These are phyloP conservation scores for Gossypioides kirkii DNA, from an alignment of 345 rosid species.

Conservation along the genomic window DNA sequence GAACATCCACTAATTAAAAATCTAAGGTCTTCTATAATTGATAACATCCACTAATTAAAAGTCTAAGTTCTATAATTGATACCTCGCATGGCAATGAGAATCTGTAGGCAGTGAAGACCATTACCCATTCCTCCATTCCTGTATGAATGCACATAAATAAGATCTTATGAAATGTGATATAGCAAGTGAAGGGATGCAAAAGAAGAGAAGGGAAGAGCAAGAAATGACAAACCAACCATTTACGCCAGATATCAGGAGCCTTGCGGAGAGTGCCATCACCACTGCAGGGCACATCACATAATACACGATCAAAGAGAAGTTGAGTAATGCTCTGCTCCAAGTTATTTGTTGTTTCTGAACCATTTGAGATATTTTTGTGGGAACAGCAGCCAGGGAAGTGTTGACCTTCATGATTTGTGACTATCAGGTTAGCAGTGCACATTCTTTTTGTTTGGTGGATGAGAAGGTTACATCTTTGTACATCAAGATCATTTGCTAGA, in stretches of 20 bases:
- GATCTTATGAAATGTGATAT: neutral
- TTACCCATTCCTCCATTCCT: conserved; percentile 89
- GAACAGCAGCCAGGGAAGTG: conserved; percentile 81
- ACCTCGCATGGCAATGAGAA: conserved; percentile 94
- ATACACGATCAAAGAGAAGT: conserved; percentile 82
- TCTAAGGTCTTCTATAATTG: conserved; percentile 2
- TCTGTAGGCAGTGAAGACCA: conserved; percentile 83
- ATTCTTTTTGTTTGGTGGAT: conserved; percentile 97
- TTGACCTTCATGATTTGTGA: conserved; percentile 94
- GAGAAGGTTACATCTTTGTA: conserved; percentile 94
- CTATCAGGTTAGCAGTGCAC: conserved; percentile 92
- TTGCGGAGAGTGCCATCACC: conserved; percentile 97
- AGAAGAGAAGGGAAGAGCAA: neutral
- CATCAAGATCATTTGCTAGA: conserved; percentile 92
- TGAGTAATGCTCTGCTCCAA: conserved; percentile 35
- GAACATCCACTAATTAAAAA: neutral
- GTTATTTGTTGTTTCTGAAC: conserved; percentile 30
- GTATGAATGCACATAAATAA: conserved; percentile 17
- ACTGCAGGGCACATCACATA: conserved; percentile 97
- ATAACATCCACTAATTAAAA: conserved; percentile 11
- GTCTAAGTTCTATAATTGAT: conserved; percentile 8
- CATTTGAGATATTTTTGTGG: conserved; percentile 29
- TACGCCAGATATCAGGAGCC: conserved; percentile 98
- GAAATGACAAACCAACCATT: conserved; percentile 66
- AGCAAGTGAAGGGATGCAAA: neutral